Evolutionary conservation across 2,329 filamentous ascomycete species (phyloP), one percentile per base, ranked within the genome.

Genomic region (Beauveria australis): DNA sequence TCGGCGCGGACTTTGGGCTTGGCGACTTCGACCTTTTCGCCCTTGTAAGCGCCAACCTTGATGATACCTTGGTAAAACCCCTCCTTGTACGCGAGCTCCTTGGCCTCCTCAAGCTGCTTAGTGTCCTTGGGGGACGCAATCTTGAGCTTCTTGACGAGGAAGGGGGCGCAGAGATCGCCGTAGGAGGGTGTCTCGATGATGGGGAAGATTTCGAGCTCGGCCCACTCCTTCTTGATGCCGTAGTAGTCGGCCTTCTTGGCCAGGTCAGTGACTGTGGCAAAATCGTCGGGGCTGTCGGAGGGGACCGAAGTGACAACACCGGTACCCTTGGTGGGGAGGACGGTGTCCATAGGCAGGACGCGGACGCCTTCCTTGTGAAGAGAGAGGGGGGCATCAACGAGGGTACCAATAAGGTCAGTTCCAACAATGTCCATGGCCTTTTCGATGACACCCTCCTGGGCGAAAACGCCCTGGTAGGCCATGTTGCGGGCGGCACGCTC

Each of bases 221-320:
- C 92, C 94, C 94, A 99, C 73, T 96, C 92, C 77, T 95, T 94
- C 78, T 96, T 83, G 72, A 99, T 97, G 56, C 89, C 89, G 74
- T 99, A 96, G 79, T 91, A 97, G 8, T 96, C 93, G 1, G 93
- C 84, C 80, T 99, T 99, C 82, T 97, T 97, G 44, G 86, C 85
- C 62, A 99, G 82, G 65, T 99, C 94, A 51, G 84, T 82, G 47
- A 93, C 82, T 33, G 92, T 99, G 49, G 92, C 92, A 73, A 88
- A 99, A 72, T 99, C 94, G 71, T 99, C 94, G 1, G 94, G 75
- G 61, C 90, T 95, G 77, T 99, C 94, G 2, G 92, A 97, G 22
- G 94, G 94, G 16, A 99, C 94, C 46, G 85, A 97, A 1, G 92
- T 96, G 53, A 99, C 94, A 44, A 99, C 92, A 71, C 92, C 94